phyloP scores from a whole-genome alignment of 2,329 filamentous ascomycete species.

The Fusarium torreyae region DNA sequence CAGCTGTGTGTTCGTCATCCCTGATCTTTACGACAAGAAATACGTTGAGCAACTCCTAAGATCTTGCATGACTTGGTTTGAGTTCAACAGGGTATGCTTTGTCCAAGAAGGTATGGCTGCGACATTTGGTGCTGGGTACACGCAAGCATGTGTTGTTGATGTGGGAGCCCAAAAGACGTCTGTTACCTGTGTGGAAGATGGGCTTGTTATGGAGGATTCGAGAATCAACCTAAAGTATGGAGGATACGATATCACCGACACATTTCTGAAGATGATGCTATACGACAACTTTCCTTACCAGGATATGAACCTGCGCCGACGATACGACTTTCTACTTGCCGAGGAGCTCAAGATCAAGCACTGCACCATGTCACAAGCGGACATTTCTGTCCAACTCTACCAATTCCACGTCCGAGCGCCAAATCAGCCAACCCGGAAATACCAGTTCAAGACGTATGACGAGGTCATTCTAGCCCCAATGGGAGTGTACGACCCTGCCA shows the following conservation, averaged over 20 bases:
- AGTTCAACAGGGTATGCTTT: conserved; percentile 90
- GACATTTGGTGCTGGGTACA: conserved; percentile 95
- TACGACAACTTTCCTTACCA: conserved; percentile 96
- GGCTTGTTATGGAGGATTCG: conserved; percentile 94
- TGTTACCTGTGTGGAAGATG: conserved; percentile 96
- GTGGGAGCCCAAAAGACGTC: conserved; percentile 98
- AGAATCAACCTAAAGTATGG: conserved; percentile 96
- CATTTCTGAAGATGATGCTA: conserved; percentile 98
- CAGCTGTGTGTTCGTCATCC: conserved; percentile 96
- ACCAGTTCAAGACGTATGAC: conserved; percentile 96
- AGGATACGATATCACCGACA: conserved; percentile 92
- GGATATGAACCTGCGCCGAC: conserved; percentile 90
- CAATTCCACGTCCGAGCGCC: conserved; percentile 93
- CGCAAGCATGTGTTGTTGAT: conserved; percentile 94
- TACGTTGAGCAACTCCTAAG: conserved; percentile 90
- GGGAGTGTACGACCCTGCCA: conserved; percentile 90
- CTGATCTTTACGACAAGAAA: conserved; percentile 94
- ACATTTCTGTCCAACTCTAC: conserved; percentile 88
- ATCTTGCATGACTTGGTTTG: conserved; percentile 89
- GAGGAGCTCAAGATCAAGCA: conserved; percentile 96
- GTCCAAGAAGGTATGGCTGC: conserved; percentile 97
- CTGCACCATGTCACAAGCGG: conserved; percentile 90
- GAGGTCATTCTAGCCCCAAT: conserved; percentile 95
- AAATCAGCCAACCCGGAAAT: conserved; percentile 91
- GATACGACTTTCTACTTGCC: conserved; percentile 93